Base-by-base conservation (phyloP, 108 stramenopile genomes). In the Chaetoceros muelleri region DNA sequence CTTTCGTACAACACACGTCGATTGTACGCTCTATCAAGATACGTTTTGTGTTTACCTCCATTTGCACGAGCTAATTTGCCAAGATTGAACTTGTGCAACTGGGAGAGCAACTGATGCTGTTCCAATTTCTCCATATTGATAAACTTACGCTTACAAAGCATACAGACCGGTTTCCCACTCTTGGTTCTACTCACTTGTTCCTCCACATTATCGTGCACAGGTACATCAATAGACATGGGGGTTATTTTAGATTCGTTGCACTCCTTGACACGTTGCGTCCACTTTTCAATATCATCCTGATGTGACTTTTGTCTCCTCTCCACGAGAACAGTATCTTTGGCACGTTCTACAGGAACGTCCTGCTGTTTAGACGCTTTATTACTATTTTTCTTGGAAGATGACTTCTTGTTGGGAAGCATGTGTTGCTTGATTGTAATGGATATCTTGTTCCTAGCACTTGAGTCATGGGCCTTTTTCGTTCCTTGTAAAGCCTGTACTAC, bases 141-240 rank as follows among this genome's bases (percentile, higher is more conserved):
- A 73, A 92, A 92, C 46, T 87, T 87, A 7, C 86, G 77, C 48
- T 66, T 57, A 60, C 90, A 92, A 23, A 87, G 34, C 5, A 72
- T 19, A 44, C 90, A 92, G 27, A 92, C 79, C 0, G 90, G 90
- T 54, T 82, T 73, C 19, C 90, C 90, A 19, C 62, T 50, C 49
- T 67, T 34, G 26, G 85, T 87, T 20, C 46, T 70, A 22, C 61
- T 53, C 22, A 80, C 55, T 53, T 20, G 62, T 25, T 19, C 30
- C 51, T 44, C 46, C 18, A 24, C 3, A 34, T 20, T 44, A 0
- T 51, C 5, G 2, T 26, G 30, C 40, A 45, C 34, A 45, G 57
- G 10, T 22, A 10, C 30, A 29, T 24, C 30, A 17, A 53, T 52
- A 8, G 24, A 8, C 29, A 22, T 34, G 44, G 5, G 46, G 22